Evolutionary conservation across 805 yeast species (phyloP).

Genomic region (Candida nonsorbophila): DNA sequence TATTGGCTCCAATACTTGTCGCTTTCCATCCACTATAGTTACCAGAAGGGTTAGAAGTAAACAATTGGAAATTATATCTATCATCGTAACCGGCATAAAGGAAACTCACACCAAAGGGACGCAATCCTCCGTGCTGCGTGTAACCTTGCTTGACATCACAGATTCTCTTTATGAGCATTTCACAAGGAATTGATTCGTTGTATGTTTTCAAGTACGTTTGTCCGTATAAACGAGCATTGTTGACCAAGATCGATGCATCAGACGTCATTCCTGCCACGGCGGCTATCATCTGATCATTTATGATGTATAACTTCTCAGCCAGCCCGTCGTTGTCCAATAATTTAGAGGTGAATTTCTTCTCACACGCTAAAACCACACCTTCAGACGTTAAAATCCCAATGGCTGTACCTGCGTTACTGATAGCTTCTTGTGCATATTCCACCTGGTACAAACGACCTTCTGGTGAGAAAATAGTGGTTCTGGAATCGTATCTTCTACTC

Average conservation of each 20-base stretch:
- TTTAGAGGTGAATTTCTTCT: slow-evolving; percentile 89
- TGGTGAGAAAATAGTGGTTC: slow-evolving; percentile 98
- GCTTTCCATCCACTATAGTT: slow-evolving; percentile 99
- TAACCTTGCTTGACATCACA: slow-evolving; percentile 97
- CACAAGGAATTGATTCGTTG: slow-evolving; percentile 93
- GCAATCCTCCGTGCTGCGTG: slow-evolving; percentile 96
- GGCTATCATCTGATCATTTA: slow-evolving; percentile 79
- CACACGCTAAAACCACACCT: slow-evolving; percentile 96
- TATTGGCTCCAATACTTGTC: slow-evolving; percentile 93
- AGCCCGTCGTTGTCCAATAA: slow-evolving; percentile 89
- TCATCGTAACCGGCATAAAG: slow-evolving; percentile 95
- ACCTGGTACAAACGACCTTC: slow-evolving; percentile 97
- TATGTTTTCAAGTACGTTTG: slow-evolving; percentile 82
- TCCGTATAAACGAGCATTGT: slow-evolving; percentile 78
- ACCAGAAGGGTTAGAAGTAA: slow-evolving; percentile 95
- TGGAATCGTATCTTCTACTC: slow-evolving; percentile 98
- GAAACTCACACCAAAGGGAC: slow-evolving; percentile 97
- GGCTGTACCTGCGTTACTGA: slow-evolving; percentile 78
- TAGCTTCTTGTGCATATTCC: slow-evolving; percentile 93
- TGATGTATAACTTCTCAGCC: slow-evolving; percentile 84
- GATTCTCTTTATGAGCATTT: slow-evolving; percentile 76
- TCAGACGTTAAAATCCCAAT: slow-evolving; percentile 71
- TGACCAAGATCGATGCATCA: slow-evolving; percentile 88
- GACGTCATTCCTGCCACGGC: slow-evolving; percentile 99
- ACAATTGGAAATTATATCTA: slow-evolving; percentile 82